Conservation (phyloP, 371 early-diverging fungal genomes). For the Syncephalastrum monosporum region DNA sequence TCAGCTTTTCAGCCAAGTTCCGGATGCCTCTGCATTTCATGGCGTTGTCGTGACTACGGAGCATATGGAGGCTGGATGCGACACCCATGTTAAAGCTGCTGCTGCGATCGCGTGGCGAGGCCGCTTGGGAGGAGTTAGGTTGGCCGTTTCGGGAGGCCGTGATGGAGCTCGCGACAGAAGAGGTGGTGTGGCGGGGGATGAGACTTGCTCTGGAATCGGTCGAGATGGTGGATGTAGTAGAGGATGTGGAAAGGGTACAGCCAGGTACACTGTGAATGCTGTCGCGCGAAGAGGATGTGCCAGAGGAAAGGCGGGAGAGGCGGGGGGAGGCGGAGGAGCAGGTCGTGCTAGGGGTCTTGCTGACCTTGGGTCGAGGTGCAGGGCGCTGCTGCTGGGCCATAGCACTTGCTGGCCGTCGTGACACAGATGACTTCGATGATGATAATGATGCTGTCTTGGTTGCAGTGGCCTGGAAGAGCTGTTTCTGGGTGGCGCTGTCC, state of each 20-base stretch:
- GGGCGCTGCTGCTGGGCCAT: no score
- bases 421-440: no score
- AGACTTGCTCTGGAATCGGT: not conserved
- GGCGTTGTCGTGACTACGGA: conserved; percentile 14
- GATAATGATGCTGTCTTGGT: no score
- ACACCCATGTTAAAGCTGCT: conserved; percentile 3
- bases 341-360: not conserved
- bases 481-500: conserved; percentile 8
- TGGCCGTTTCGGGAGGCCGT: not conserved
- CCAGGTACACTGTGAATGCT: no score
- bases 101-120: not conserved
- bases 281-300: no score
- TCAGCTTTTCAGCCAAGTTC: conserved; percentile 11
- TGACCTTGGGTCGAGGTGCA: not conserved
- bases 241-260: no score
- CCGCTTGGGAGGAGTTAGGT: not conserved
- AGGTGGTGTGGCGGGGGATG: not conserved
- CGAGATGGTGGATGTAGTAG: no score
- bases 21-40: conserved; percentile 19
- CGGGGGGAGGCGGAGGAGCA: no score
- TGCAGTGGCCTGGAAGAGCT: conserved; percentile 6
- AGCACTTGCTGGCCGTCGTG: no score
- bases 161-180: not conserved
- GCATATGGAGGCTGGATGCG: conserved; percentile 10
- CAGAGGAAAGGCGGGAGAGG: no score